Percentiles rank a stretch among this genome's conserved stretches.
Evolutionary conservation across 345 rosid species (phyloP).

Genomic region (Brassica incana): DNA sequence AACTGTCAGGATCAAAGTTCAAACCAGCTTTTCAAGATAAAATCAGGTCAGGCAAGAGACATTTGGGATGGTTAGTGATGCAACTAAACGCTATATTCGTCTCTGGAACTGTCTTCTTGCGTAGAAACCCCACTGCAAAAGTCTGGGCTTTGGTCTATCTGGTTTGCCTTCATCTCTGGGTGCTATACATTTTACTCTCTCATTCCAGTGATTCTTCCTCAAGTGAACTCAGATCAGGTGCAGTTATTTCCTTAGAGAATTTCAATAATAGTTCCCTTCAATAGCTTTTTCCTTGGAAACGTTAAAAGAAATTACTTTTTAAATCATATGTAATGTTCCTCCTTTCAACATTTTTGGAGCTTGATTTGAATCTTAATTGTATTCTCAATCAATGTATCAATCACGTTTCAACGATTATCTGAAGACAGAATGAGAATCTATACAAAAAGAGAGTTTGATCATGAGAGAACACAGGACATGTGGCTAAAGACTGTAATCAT

Average conservation of each 20-base stretch:
- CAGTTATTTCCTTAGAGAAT: slow-evolving; percentile 70
- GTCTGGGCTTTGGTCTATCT: slow-evolving; percentile 69
- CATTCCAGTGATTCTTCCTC: slow-evolving; percentile 49
- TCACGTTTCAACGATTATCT: slow-evolving; percentile 5
- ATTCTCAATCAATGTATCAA: slow-evolving; percentile 25
- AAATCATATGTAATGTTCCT: slow-evolving; percentile 3
- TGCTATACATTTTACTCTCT: slow-evolving; percentile 67
- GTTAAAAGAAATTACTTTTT: background rate
- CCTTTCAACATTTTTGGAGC: slow-evolving; percentile 1
- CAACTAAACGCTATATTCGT: slow-evolving; percentile 73
- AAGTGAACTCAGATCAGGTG: slow-evolving; percentile 58
- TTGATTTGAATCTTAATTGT: slow-evolving; percentile 17
- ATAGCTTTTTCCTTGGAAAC: slow-evolving; percentile 10
- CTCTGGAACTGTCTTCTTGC: slow-evolving; percentile 70
- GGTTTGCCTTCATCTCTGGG: slow-evolving; percentile 88
- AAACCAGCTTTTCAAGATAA: slow-evolving; percentile 61
- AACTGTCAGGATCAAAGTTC: slow-evolving; percentile 49
- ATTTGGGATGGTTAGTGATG: slow-evolving; percentile 62
- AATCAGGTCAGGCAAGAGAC: slow-evolving; percentile 64
- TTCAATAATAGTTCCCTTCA: slow-evolving; percentile 50
- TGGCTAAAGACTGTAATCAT: background rate
- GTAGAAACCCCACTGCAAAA: slow-evolving; percentile 75
- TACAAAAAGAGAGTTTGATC: slow-evolving; percentile 27
- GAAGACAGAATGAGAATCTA: slow-evolving; percentile 20
- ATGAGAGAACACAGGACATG: background rate